Conservation (phyloP, 2,329 filamentous ascomycete species). For the Cladosporium sphaerospermum region DNA sequence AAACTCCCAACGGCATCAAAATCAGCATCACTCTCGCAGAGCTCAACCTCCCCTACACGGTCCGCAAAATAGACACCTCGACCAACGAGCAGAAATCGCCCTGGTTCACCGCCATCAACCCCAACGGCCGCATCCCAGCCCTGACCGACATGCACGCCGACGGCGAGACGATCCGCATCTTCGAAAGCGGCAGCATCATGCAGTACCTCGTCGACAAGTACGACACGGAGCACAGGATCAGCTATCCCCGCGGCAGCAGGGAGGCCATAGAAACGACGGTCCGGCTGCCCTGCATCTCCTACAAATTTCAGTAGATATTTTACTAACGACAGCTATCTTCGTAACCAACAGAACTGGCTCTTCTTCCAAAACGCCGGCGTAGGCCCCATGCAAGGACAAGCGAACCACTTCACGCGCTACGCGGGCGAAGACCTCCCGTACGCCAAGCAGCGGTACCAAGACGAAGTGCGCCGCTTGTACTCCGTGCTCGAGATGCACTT, state of each 20-base stretch:
- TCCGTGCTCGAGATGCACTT: constrained; percentile 67
- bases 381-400: constrained; percentile 69
- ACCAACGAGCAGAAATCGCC: constrained; percentile 70
- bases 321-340: constrained; percentile 8
- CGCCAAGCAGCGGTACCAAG: constrained; percentile 70
- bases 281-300: neutral
- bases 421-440: constrained; percentile 75
- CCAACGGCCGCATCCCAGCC: constrained; percentile 82
- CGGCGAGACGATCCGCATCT: constrained; percentile 60
- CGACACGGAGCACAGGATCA: constrained; percentile 19
- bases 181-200: constrained; percentile 32
- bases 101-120: constrained; percentile 85
- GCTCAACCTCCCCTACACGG: constrained; percentile 68
- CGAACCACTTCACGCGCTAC: constrained; percentile 70
- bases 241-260: constrained; percentile 13
- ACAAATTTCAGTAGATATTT: neutral
- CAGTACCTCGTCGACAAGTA: constrained; percentile 21
- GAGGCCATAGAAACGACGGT: constrained; percentile 48
- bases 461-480: constrained; percentile 74
- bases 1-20: constrained; percentile 85
- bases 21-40: constrained; percentile 78
- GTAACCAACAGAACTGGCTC: constrained; percentile 19
- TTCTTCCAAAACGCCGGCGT: constrained; percentile 25
- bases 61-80: constrained; percentile 59
- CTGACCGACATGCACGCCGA: constrained; percentile 64